phyloP scores from a whole-genome alignment of 208 protist genomes.

The Leishmania guyanensis region DNA sequence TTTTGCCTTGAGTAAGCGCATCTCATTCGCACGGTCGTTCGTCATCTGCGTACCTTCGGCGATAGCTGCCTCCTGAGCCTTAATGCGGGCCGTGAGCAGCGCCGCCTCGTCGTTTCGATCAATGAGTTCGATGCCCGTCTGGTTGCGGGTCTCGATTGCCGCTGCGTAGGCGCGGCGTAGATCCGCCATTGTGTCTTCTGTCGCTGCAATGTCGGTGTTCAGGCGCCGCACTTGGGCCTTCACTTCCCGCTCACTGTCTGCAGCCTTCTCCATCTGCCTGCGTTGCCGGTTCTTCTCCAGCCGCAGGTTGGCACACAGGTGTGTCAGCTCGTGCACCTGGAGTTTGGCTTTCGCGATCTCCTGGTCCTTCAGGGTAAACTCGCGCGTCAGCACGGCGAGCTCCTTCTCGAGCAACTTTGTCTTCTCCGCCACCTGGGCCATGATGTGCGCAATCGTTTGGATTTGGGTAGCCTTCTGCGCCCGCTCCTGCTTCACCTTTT shows the following conservation, averaged over 20 bases:
- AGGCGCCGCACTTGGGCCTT: slow-evolving; percentile 91
- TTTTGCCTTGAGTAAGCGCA: slow-evolving; percentile 70
- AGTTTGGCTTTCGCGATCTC: slow-evolving; percentile 80
- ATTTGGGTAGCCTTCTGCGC: slow-evolving; percentile 94
- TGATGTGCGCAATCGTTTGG: slow-evolving; percentile 90
- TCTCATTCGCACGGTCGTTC: slow-evolving; percentile 73
- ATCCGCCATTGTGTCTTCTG: slow-evolving; percentile 88
- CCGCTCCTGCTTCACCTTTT: slow-evolving; percentile 92
- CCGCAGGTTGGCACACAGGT: slow-evolving; percentile 70
- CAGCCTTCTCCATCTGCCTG: slow-evolving; percentile 61
- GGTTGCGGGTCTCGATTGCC: slow-evolving; percentile 92
- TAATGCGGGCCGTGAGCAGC: slow-evolving; percentile 94
- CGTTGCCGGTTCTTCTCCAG: slow-evolving; percentile 87
- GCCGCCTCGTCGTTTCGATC: slow-evolving; percentile 96
- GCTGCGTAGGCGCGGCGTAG: slow-evolving; percentile 87
- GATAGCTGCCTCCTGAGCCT: slow-evolving; percentile 92
- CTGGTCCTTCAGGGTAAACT: slow-evolving; percentile 90
- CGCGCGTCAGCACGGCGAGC: slow-evolving; percentile 87
- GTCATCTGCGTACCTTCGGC: slow-evolving; percentile 85
- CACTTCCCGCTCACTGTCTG: slow-evolving; percentile 76
- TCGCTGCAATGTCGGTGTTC: slow-evolving; percentile 88
- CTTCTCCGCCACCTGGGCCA: slow-evolving; percentile 95
- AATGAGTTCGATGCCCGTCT: slow-evolving; percentile 95
- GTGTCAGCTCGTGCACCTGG: slow-evolving; percentile 76
- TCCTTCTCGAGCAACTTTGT: slow-evolving; percentile 96